These are phyloP conservation scores for Colletotrichum sp. DNA, from an alignment of 2,329 filamentous ascomycete species.

Conservation along the genomic window DNA sequence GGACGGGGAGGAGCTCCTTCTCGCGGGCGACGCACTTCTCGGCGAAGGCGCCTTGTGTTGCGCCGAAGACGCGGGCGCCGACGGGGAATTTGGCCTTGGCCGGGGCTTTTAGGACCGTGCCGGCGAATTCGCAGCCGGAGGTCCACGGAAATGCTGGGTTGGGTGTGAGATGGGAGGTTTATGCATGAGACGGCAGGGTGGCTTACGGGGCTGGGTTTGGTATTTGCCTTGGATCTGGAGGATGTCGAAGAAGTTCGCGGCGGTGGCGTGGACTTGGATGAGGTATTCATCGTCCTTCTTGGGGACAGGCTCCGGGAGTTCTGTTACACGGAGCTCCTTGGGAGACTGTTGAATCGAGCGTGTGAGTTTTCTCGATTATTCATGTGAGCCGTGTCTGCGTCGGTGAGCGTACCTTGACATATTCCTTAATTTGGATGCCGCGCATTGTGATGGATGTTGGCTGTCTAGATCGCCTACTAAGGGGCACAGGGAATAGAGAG, in stretches of 20 bases:
- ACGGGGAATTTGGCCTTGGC: conserved; percentile 68
- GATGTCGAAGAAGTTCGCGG: conserved; percentile 97
- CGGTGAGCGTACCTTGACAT: conserved; percentile 69
- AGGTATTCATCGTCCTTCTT: conserved; percentile 78
- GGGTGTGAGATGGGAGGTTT: not conserved
- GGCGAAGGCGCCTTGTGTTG: conserved; percentile 84
- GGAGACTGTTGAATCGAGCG: conserved; percentile 57
- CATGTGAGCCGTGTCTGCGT: not conserved
- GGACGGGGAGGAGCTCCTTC: conserved; percentile 72
- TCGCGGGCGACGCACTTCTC: conserved; percentile 75
- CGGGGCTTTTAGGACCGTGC: conserved; percentile 68
- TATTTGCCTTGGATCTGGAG: conserved; percentile 96
- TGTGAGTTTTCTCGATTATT: not conserved
- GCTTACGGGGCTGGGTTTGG: conserved; percentile 79
- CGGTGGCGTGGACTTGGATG: conserved; percentile 84
- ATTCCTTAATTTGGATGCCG: conserved; percentile 75
- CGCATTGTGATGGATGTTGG: conserved; percentile 63
- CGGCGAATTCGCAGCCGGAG: conserved; percentile 86
- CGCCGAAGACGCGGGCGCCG: conserved; percentile 87
- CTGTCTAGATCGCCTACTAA: not conserved
- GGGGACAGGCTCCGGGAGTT: conserved; percentile 77
- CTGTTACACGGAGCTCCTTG: conserved; percentile 75
- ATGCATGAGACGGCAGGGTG: not conserved
- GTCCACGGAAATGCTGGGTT: conserved; percentile 78
- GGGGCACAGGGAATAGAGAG: not conserved